Evolutionary conservation across 345 rosid genomes (phyloP).

Genomic region (Citrus inodora): DNA sequence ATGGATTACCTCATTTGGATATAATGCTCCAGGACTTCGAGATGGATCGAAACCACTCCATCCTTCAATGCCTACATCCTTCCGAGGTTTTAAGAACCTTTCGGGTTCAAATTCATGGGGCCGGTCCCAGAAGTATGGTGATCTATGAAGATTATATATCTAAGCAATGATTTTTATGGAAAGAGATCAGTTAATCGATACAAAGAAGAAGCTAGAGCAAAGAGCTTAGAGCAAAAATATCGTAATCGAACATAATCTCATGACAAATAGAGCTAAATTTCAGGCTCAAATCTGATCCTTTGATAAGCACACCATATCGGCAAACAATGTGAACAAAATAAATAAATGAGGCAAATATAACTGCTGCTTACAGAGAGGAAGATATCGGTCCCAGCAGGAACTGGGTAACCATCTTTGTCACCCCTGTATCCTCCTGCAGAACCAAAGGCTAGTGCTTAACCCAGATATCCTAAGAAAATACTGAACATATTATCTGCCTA

Average conservation of each 20-base stretch:
- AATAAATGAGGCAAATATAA: not conserved
- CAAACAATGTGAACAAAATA: not conserved
- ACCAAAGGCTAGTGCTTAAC: slow-evolving; percentile 12
- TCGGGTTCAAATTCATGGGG: slow-evolving; percentile 81
- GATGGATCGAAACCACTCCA: slow-evolving; percentile 93
- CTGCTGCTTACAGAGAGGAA: slow-evolving; percentile 67
- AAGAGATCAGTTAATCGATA: not conserved
- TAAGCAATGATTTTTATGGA: slow-evolving; percentile 17
- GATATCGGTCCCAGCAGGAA: slow-evolving; percentile 87
- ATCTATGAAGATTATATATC: slow-evolving; percentile 91
- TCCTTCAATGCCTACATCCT: slow-evolving; percentile 64
- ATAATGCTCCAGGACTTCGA: slow-evolving; percentile 87
- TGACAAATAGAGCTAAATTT: not conserved
- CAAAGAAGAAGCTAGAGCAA: not conserved
- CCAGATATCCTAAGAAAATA: not conserved
- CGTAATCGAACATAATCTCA: not conserved
- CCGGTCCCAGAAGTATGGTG: slow-evolving; percentile 84
- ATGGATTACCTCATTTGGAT: slow-evolving; percentile 73
- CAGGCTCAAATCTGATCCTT: not conserved
- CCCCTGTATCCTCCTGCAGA: slow-evolving; percentile 79
- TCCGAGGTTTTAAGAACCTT: slow-evolving; percentile 54
- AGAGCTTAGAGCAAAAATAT: not conserved
- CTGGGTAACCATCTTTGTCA: slow-evolving; percentile 60
- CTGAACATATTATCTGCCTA: not conserved
- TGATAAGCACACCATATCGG: not conserved